Conservation (phyloP, 1,284 basidiomycete genomes). For the Phellopilus nigrolimitatus region DNA sequence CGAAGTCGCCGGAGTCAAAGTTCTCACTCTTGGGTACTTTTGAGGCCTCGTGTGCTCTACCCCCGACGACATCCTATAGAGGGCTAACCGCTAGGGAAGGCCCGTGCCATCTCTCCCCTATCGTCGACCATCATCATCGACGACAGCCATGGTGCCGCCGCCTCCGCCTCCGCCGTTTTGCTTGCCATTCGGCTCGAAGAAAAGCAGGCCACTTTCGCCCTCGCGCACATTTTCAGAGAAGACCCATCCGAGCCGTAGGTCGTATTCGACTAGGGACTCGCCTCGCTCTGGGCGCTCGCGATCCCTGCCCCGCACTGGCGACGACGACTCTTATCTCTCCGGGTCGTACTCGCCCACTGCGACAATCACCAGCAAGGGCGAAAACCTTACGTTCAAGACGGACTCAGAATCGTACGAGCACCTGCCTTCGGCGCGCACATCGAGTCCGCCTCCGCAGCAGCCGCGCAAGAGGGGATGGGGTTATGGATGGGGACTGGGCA, state of each 20-base stretch:
- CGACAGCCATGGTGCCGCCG: constrained; percentile 13
- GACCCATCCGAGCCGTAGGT: no score
- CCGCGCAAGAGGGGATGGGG: constrained; percentile 39
- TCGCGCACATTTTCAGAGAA: constrained; percentile 19
- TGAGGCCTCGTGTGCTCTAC: constrained; percentile 1
- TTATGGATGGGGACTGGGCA: constrained; percentile 67
- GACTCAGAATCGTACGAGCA: constrained; percentile 34
- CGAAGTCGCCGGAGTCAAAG: constrained; percentile 1
- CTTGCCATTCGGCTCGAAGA: constrained; percentile 18
- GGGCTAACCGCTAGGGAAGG: constrained; percentile 6
- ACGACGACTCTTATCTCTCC: constrained; percentile 25
- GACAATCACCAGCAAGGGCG: constrained; percentile 35
- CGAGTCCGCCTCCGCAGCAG: constrained; percentile 27
- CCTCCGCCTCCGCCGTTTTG: constrained; percentile 18
- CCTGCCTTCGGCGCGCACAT: constrained; percentile 22
- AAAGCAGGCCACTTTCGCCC: constrained; percentile 5
- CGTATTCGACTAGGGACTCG: neutral
- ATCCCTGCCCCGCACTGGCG: constrained; percentile 3
- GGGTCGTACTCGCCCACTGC: constrained; percentile 35
- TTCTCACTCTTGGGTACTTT: neutral
- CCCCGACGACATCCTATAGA: neutral
- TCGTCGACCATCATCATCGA: constrained; percentile 10
- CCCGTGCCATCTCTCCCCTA: neutral
- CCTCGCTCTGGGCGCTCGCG: constrained; percentile 4
- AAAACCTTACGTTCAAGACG: constrained; percentile 35